Percentiles rank a stretch among this genome's conserved stretches.
Evolutionary conservation across 345 rosid species (phyloP).

Genomic region (Bruguiera sexangula): DNA sequence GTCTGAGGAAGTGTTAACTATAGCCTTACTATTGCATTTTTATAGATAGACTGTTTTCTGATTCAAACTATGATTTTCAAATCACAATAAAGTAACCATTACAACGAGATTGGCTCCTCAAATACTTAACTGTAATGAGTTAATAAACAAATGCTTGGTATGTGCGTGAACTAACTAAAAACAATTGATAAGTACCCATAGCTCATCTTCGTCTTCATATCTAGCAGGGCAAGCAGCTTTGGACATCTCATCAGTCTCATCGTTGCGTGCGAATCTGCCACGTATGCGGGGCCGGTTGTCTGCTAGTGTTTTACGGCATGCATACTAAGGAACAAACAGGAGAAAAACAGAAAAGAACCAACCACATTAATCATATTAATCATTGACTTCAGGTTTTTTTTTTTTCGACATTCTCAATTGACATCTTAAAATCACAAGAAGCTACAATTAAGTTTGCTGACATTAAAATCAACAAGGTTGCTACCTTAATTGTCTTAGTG

Average conservation of each 20-base stretch:
- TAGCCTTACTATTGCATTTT: too few species aligned
- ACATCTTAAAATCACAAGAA: neutral
- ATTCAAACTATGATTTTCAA: too few species aligned
- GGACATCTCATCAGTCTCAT: conserved; percentile 57
- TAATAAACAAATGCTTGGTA: too few species aligned
- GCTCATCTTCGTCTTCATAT: conserved; percentile 61
- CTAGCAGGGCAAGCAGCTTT: conserved; percentile 47
- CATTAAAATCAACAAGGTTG: neutral
- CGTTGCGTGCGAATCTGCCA: conserved; percentile 96
- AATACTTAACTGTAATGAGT: too few species aligned
- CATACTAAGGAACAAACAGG: conserved; percentile 48
- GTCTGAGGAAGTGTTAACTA: too few species aligned
- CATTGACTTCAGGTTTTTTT: too few species aligned
- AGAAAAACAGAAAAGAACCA: neutral
- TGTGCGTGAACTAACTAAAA: neutral
- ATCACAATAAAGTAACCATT: too few species aligned
- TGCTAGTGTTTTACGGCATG: conserved; percentile 91
- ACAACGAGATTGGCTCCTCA: too few species aligned
- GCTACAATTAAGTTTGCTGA: neutral
- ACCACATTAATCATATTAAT: neutral
- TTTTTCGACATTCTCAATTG: neutral
- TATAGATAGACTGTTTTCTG: too few species aligned
- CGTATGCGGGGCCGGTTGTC: conserved; percentile 91
- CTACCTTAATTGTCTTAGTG: conserved; percentile 89
- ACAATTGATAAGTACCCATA: conserved; percentile 49